These are phyloP conservation scores for Xylaria flabelliformis DNA, from an alignment of 495 filamentous ascomycete species.

Conservation along the genomic window DNA sequence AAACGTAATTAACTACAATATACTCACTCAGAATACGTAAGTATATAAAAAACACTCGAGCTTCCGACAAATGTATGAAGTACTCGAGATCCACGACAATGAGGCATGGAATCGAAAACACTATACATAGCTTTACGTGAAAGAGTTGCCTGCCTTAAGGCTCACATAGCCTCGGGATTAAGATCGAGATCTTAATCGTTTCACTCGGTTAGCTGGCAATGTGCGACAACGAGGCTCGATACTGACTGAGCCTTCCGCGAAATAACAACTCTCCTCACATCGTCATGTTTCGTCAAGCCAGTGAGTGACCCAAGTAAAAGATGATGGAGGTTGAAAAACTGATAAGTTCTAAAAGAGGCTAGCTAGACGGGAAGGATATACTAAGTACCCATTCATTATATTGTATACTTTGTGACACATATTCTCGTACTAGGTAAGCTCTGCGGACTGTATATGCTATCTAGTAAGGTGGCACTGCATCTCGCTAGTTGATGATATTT, in stretches of 20 bases:
- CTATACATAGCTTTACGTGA: neutral
- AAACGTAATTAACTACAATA: neutral
- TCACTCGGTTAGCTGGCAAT: neutral
- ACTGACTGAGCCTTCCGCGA: neutral
- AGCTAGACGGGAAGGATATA: neutral
- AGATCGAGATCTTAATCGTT: neutral
- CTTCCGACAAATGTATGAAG: neutral
- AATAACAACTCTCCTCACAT: neutral
- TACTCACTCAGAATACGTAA: neutral
- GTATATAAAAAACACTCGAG: neutral
- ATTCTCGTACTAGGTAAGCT: neutral
- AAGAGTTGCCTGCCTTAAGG: neutral
- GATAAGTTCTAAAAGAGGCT: neutral
- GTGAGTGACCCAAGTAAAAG: neutral
- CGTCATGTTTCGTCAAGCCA: neutral
- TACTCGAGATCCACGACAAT: neutral
- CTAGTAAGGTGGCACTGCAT: neutral
- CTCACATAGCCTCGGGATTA: neutral
- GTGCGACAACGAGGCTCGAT: neutral
- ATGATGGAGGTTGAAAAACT: neutral
- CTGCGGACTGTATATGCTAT: neutral
- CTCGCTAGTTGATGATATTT: neutral
- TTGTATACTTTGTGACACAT: neutral
- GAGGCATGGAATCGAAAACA: neutral
- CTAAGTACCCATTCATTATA: neutral